Base-by-base conservation (phyloP, 164 flowering plant species). In the Magnolia sinica region DNA sequence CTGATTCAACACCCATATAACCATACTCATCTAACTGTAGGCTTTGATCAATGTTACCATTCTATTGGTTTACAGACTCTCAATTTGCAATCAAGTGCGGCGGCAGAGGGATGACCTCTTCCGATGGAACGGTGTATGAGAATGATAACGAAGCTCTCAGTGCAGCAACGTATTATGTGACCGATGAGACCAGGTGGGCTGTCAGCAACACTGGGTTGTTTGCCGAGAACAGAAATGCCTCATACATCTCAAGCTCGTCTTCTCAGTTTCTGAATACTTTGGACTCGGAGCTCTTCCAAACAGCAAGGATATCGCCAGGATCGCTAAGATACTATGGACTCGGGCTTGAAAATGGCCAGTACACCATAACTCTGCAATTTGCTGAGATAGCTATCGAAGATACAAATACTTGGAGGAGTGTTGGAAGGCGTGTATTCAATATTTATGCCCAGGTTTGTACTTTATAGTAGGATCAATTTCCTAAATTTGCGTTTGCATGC, bases 321-420 rank as follows among this genome's bases (percentile, higher is more conserved):
- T 91, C 96, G 9, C 79, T 93, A 49, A 83, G 95, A 79, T 95
- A 91, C 82, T 91, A 89, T 80, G 96, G 95, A 6, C 74, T 95
- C 49, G 97, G 97, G 63, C 93, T 92, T 67, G 84, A 92, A 78
- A 92, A 94, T 79, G 98, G 97, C 7, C 81, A 81, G 73, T 92
- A 94, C 85, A 91, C 75, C 37, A 84, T 94, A 19, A 83, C 29
- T 29, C 84, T 94, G 61, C 91, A 85, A 78, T 94, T 94, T 84
- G 88, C 92, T 0, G 98, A 94, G 81, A 80, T 68, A 50, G 79
- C 52, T 49, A 76, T 85, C 64, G 55, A 31, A 18, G 52, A 70
- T 70, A 1, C 88, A 49, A 75, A 14, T 4, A 76, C 87, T 63
- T 91, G 92, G 95, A n/a, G 76, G 81, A 88, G 91, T 73, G 84